Percentiles rank a stretch among this genome's conserved stretches.
These are phyloP conservation scores for Taxillus chinensis DNA, from an alignment of 164 flowering plant genomes.

Conservation along the genomic window DNA sequence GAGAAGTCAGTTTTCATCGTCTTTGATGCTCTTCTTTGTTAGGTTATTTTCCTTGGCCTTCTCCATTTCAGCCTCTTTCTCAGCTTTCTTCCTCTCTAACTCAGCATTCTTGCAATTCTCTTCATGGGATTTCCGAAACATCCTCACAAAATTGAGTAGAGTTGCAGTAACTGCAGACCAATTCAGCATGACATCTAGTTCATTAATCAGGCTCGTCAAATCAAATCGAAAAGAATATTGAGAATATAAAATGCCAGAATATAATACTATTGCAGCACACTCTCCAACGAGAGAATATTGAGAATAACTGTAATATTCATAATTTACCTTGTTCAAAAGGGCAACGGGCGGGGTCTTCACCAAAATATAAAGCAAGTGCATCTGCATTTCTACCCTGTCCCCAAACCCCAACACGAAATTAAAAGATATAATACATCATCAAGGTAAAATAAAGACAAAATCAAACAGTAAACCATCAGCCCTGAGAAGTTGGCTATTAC, in stretches of 20 bases:
- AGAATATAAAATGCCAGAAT: no score
- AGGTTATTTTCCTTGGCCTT: constrained; percentile 47
- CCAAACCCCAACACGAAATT: constrained; percentile 8
- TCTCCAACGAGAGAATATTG: no score
- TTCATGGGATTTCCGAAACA: constrained; percentile 83
- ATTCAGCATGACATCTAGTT: neutral
- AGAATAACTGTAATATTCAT: neutral
- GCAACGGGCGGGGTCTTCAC: constrained; percentile 93
- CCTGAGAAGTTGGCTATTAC: constrained; percentile 29
- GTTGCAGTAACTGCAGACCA: constrained; percentile 66
- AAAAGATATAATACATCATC: constrained; percentile 6
- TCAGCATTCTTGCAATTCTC: constrained; percentile 86
- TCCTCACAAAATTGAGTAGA: constrained; percentile 66
- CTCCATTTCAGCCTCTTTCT: constrained; percentile 87
- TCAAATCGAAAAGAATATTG: no score
- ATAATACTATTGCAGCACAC: no score
- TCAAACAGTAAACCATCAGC: neutral
- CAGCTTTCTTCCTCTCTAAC: constrained; percentile 84
- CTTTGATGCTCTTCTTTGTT: constrained; percentile 34
- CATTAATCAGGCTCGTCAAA: neutral
- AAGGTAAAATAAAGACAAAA: no score
- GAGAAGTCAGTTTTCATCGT: constrained; percentile 15
- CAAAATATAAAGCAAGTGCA: constrained; percentile 86
- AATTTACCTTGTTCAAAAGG: constrained; percentile 93
- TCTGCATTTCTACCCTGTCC: constrained; percentile 96